phyloP scores from a whole-genome alignment of 192 early-diverging fungal species.

The Backusella morwellensis region DNA sequence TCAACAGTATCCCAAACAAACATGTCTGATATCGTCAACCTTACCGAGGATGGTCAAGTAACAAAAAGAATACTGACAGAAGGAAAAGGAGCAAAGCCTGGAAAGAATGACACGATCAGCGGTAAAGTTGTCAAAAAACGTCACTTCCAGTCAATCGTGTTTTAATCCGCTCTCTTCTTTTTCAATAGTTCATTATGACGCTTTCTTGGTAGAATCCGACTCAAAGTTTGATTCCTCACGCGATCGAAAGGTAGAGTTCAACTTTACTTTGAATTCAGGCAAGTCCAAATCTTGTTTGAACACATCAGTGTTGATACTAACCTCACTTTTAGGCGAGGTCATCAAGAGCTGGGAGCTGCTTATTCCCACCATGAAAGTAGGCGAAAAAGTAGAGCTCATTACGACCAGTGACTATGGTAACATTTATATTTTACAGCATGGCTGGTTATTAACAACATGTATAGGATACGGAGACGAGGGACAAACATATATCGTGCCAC shows the following conservation, averaged over 20 bases:
- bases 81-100: neutral
- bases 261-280: conserved; percentile 34
- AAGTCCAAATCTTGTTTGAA: conserved; percentile 10
- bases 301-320: too few relatives aligned
- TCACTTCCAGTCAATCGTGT: neutral
- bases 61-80: neutral
- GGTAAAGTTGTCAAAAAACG: neutral
- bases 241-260: conserved; percentile 29
- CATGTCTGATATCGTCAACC: neutral
- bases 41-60: conserved; percentile 4
- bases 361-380: conserved; percentile 44
- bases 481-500: conserved; percentile 35
- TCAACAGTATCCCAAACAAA: neutral
- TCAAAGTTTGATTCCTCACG: conserved; percentile 39
- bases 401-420: conserved; percentile 41
- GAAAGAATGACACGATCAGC: neutral
- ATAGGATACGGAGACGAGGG: conserved; percentile 39
- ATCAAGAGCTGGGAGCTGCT: conserved; percentile 41
- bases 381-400: conserved; percentile 38
- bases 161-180: neutral
- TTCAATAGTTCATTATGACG: conserved; percentile 7
- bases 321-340: conserved; percentile 27
- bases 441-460: neutral
- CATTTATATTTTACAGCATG: neutral
- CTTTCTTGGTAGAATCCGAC: neutral